Evolutionary conservation across 257 asterid species (phyloP).

Genomic region (Fraxinus cuspidata): DNA sequence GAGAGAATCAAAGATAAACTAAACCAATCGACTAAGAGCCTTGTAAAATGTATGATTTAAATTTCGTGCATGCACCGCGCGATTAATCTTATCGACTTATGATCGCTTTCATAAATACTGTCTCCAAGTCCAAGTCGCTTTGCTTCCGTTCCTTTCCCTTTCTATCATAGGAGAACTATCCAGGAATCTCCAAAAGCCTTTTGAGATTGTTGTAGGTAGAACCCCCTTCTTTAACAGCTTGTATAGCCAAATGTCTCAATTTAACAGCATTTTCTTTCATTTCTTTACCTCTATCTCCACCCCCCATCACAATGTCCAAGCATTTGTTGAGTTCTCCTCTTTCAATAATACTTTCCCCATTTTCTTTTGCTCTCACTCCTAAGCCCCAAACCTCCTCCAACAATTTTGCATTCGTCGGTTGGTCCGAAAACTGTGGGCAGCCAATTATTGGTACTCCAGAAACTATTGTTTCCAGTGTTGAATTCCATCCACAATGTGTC

Average conservation of each 20-base stretch:
- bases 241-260: slow-evolving; percentile 46
- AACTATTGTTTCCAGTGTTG: slow-evolving; percentile 49
- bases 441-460: slow-evolving; percentile 55
- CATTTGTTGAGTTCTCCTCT: slow-evolving; percentile 46
- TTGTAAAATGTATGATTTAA: too few relatives aligned
- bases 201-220: slow-evolving; percentile 49
- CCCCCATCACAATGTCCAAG: slow-evolving; percentile 58
- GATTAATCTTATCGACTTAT: too few relatives aligned
- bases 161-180: neutral
- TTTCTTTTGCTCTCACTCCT: slow-evolving; percentile 52
- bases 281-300: slow-evolving; percentile 39
- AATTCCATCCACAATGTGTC: slow-evolving; percentile 75
- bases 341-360: slow-evolving; percentile 37
- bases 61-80: too few relatives aligned
- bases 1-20: too few relatives aligned
- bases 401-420: slow-evolving; percentile 53
- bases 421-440: slow-evolving; percentile 56
- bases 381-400: slow-evolving; percentile 60
- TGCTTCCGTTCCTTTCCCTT: too few relatives aligned
- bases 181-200: slow-evolving; percentile 27
- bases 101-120: too few relatives aligned
- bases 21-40: too few relatives aligned
- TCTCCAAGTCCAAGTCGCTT: too few relatives aligned
- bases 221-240: slow-evolving; percentile 51
- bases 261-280: slow-evolving; percentile 44